Evolutionary conservation across 768 basidiomycete genomes (phyloP).

Genomic region (Psilocybe sp.): DNA sequence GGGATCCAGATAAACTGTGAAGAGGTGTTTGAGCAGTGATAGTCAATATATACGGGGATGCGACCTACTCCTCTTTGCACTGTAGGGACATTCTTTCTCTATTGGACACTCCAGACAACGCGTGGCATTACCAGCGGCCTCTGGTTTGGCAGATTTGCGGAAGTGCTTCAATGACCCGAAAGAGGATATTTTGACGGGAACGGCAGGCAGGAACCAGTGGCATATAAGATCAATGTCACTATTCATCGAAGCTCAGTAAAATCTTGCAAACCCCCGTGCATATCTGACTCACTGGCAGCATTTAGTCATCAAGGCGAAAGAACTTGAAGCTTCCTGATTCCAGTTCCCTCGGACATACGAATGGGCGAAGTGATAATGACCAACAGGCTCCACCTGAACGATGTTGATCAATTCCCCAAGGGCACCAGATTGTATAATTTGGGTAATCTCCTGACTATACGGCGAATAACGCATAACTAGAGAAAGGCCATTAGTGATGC

Average conservation of each 20-base stretch:
- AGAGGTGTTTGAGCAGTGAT: background rate
- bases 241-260: conserved; percentile 5
- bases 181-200: conserved; percentile 70
- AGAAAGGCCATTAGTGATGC: background rate
- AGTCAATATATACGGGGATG: background rate
- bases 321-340: conserved; percentile 64
- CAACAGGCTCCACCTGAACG: conserved; percentile 84
- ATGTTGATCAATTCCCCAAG: conserved; percentile 81
- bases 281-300: conserved; percentile 71
- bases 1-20: conserved; percentile 80
- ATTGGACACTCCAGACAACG: conserved; percentile 78
- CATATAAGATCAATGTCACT: conserved; percentile 87
- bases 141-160: conserved; percentile 68
- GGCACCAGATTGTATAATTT: conserved; percentile 64
- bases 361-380: conserved; percentile 87
- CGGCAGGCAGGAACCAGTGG: conserved; percentile 68
- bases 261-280: background rate
- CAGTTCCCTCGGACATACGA: conserved; percentile 86
- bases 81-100: conserved; percentile 77
- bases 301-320: conserved; percentile 87
- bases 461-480: conserved; percentile 86
- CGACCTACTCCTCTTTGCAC: conserved; percentile 75
- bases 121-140: conserved; percentile 59
- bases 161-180: conserved; percentile 88
- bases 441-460: conserved; percentile 68